Evolutionary conservation across 176 grass and related monocot genomes (phyloP).

Genomic region (Carex kokanica): DNA sequence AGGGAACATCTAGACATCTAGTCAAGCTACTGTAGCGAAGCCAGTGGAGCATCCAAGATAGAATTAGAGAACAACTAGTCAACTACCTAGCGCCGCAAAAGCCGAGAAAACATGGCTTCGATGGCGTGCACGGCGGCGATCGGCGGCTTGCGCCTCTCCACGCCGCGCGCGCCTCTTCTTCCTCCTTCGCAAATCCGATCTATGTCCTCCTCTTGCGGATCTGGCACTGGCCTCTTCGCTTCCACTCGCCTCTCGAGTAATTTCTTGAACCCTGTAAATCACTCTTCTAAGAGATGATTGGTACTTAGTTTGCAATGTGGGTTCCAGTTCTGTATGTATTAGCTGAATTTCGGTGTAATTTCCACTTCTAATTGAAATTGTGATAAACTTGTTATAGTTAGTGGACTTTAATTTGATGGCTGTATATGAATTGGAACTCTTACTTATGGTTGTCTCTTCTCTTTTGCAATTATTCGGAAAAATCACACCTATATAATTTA

Average conservation of each 20-base stretch:
- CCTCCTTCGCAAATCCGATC: background rate
- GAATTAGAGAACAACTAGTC: background rate
- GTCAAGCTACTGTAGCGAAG: background rate
- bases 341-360: background rate
- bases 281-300: background rate
- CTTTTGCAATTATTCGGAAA: background rate
- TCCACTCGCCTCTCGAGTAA: slow-evolving; percentile 29
- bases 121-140: slow-evolving; percentile 25
- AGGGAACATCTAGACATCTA: background rate
- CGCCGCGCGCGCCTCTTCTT: slow-evolving; percentile 4
- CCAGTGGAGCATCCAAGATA: background rate
- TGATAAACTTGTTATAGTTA: background rate
- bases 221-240: slow-evolving; percentile 5
- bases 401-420: background rate
- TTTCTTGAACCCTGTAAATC: background rate
- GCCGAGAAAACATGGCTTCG: slow-evolving; percentile 18
- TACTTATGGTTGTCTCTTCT: background rate
- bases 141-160: background rate
- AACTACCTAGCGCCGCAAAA: slow-evolving; percentile 9
- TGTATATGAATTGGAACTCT: background rate
- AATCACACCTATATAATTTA: background rate
- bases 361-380: background rate
- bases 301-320: background rate
- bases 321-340: background rate
- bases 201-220: background rate